Evolutionary conservation across 2,329 filamentous ascomycete species (phyloP).

Genomic region (Hypoxylon sp.): DNA sequence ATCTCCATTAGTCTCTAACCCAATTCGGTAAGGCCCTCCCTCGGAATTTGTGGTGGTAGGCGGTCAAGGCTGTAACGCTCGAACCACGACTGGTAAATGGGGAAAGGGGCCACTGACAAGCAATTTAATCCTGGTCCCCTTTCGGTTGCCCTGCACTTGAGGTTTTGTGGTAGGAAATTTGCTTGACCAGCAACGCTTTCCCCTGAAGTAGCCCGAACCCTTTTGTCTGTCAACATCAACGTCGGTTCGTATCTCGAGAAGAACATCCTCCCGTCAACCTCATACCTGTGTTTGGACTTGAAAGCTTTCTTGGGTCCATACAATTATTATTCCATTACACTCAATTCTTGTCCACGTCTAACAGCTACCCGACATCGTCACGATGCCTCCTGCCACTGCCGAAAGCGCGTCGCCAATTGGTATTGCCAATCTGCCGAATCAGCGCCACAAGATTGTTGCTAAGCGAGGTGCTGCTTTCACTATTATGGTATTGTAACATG

Average conservation of each 20-base stretch:
- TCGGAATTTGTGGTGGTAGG: slow-evolving; percentile 29
- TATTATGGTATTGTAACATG: slow-evolving; percentile 84
- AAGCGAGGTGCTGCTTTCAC: slow-evolving; percentile 97
- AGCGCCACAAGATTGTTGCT: slow-evolving; percentile 81
- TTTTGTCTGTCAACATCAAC: slow-evolving; percentile 50
- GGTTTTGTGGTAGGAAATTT: slow-evolving; percentile 56
- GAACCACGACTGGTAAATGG: slow-evolving; percentile 42
- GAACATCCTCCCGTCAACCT: slow-evolving; percentile 28
- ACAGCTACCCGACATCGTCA: slow-evolving; percentile 48
- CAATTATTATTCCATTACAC: slow-evolving; percentile 23
- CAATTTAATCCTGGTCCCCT: slow-evolving; percentile 47
- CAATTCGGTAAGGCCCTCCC: slow-evolving; percentile 19
- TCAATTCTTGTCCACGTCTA: slow-evolving; percentile 37
- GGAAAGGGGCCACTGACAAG: slow-evolving; percentile 40
- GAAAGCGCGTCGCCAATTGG: slow-evolving; percentile 66
- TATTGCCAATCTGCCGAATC: slow-evolving; percentile 81
- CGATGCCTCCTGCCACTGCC: slow-evolving; percentile 65
- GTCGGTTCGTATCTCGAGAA: slow-evolving; percentile 31
- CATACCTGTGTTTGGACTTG: slow-evolving; percentile 23
- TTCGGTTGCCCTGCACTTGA: slow-evolving; percentile 48
- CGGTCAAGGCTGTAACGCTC: slow-evolving; percentile 47
- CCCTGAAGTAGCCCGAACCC: slow-evolving; percentile 56
- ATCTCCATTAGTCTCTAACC: slow-evolving; percentile 21
- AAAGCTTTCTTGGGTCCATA: slow-evolving; percentile 40
- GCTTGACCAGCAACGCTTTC: slow-evolving; percentile 54